phyloP scores from a whole-genome alignment of 2,329 filamentous ascomycete species.

The Fusarium ramigenum region DNA sequence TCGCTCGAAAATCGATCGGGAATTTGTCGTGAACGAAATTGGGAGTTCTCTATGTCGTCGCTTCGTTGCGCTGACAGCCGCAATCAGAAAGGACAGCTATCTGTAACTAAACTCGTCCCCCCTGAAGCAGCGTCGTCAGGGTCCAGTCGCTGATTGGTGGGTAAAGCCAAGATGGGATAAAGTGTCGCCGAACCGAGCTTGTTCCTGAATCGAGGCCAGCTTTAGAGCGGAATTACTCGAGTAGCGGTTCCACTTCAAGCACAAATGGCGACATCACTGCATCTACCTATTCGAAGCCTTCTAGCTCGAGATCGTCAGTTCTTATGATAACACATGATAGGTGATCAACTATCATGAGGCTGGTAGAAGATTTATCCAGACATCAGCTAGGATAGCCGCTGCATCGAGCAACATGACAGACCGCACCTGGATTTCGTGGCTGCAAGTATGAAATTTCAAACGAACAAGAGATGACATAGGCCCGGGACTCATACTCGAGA shows the following conservation, averaged over 20 bases:
- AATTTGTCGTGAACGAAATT: conserved; percentile 13
- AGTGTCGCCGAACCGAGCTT: conserved; percentile 37
- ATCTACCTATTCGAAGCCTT: neutral
- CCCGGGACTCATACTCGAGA: too few relatives aligned
- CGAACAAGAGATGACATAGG: neutral
- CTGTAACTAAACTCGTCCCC: conserved; percentile 40
- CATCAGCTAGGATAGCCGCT: neutral
- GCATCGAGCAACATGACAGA: neutral
- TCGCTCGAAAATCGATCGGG: conserved; percentile 5
- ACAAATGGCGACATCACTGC: neutral
- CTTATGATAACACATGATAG: neutral
- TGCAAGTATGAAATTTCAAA: neutral
- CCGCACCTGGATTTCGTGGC: neutral
- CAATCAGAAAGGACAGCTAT: conserved; percentile 44
- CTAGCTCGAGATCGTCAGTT: neutral
- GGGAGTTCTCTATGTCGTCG: conserved; percentile 24
- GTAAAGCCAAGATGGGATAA: conserved; percentile 33
- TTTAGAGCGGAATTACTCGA: conserved; percentile 1
- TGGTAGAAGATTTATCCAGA: neutral
- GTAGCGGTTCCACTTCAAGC: neutral
- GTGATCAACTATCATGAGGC: too few relatives aligned
- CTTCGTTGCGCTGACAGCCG: conserved; percentile 24
- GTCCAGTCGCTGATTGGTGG: conserved; percentile 37
- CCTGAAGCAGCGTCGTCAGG: conserved; percentile 35
- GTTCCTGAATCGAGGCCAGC: conserved; percentile 1